These are phyloP conservation scores for Papiliotrema laurentii DNA, from an alignment of 1,284 basidiomycete genomes.

Conservation along the genomic window DNA sequence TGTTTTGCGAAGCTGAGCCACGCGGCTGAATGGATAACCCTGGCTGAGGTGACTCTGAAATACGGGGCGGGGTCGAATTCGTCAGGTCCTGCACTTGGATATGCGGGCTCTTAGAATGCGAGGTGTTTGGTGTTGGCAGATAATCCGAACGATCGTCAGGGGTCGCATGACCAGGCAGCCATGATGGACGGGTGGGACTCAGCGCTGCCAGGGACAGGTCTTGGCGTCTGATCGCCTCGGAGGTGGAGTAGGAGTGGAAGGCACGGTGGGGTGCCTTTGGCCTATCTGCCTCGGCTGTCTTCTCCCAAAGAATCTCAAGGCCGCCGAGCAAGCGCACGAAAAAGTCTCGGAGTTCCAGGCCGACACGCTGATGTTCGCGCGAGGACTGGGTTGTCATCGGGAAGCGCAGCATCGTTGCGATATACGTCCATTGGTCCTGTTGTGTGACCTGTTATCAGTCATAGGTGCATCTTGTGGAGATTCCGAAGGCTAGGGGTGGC, in stretches of 20 bases:
- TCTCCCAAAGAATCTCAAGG: conserved; percentile 27
- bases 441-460: conserved; percentile 12
- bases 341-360: conserved; percentile 11
- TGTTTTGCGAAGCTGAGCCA: not conserved
- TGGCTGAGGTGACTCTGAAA: no score
- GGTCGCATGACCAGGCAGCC: no score
- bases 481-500: no score
- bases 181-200: not conserved
- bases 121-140: not conserved
- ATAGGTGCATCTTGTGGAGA: no score
- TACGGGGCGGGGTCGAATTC: not conserved
- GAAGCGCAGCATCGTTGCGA: conserved; percentile 15
- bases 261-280: no score
- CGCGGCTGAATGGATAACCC: not conserved
- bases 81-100: not conserved
- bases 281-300: conserved; percentile 10
- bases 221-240: no score
- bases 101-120: not conserved
- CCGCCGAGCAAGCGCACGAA: conserved; percentile 16
- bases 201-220: no score
- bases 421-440: conserved; percentile 17
- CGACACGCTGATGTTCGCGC: not conserved
- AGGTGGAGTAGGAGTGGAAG: no score
- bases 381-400: conserved; percentile 2
- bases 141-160: no score